A percentile compares a stretch with the other conserved stretches of the same genome.
Evolutionary conservation across 176 grass and related monocot genomes (phyloP).

Genomic region (Tillandsia fasciculata): DNA sequence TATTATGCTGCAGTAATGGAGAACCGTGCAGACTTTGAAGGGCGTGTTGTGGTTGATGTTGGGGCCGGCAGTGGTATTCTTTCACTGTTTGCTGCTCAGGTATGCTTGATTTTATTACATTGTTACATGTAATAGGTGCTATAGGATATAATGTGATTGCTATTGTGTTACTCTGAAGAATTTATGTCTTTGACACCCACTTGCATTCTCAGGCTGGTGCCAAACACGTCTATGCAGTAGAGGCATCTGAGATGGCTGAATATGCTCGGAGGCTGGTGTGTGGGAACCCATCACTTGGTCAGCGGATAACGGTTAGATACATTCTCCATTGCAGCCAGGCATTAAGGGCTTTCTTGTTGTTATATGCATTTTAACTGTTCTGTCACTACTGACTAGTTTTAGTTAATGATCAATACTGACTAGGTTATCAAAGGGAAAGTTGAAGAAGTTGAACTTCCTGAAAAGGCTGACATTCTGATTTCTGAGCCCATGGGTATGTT

Average conservation of each 20-base stretch:
- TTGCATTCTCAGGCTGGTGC: slow-evolving; percentile 72
- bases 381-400: slow-evolving; percentile 8
- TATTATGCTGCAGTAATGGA: slow-evolving; percentile 99
- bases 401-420: slow-evolving; percentile 7
- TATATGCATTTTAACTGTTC: slow-evolving; percentile 7
- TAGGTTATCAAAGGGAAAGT: slow-evolving; percentile 97
- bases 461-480: slow-evolving; percentile 97
- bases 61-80: slow-evolving; percentile 99
- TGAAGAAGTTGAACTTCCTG: slow-evolving; percentile 96
- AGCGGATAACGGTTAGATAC: slow-evolving; percentile 89
- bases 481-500: slow-evolving; percentile 93
- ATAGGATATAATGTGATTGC: neutral
- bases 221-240: slow-evolving; percentile 97
- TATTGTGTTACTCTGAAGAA: neutral
- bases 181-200: neutral
- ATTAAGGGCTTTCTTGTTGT: neutral
- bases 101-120: slow-evolving; percentile 20
- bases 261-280: slow-evolving; percentile 75
- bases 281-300: slow-evolving; percentile 77
- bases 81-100: slow-evolving; percentile 98
- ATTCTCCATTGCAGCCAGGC: slow-evolving; percentile 15
- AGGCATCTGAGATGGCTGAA: slow-evolving; percentile 98
- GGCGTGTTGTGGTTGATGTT: slow-evolving; percentile 93
- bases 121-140: neutral
- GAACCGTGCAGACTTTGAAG: slow-evolving; percentile 80